A percentile compares a stretch with the other conserved stretches of the same genome.
phyloP scores from a whole-genome alignment of 2,329 filamentous ascomycete genomes.

The Ascochyta koolunga region DNA sequence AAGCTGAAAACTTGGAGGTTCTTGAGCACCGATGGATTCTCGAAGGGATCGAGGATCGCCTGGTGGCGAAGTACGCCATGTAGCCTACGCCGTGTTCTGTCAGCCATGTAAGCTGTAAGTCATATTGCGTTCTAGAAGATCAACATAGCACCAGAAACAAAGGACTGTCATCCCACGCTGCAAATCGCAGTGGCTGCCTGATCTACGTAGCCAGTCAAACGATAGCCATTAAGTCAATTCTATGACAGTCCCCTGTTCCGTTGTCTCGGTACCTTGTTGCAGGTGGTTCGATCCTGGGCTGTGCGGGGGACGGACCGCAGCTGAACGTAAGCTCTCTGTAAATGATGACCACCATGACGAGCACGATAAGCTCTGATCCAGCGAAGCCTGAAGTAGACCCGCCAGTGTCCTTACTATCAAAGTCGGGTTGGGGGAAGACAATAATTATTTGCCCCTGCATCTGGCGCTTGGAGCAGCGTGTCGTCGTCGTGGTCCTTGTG shows the following conservation, averaged over 20 bases:
- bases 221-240: slow-evolving; percentile 28
- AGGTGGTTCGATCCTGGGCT: slow-evolving; percentile 20
- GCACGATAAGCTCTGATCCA: slow-evolving; percentile 20
- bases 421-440: not conserved
- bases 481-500: too few relatives aligned
- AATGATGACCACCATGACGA: slow-evolving; percentile 13
- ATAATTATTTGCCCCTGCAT: slow-evolving; percentile 8
- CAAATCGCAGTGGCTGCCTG: slow-evolving; percentile 19
- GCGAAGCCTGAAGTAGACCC: slow-evolving; percentile 27
- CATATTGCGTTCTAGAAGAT: not conserved
- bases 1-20: slow-evolving; percentile 95
- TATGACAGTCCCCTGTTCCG: slow-evolving; percentile 36
- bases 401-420: slow-evolving; percentile 19
- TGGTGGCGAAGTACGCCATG: slow-evolving; percentile 61
- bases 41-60: slow-evolving; percentile 83
- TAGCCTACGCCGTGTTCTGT: slow-evolving; percentile 20
- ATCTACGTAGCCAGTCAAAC: slow-evolving; percentile 27
- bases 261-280: slow-evolving; percentile 28
- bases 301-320: slow-evolving; percentile 16
- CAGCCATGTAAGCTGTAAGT: slow-evolving; percentile 5
- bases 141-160: not conserved
- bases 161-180: slow-evolving; percentile 32
- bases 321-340: slow-evolving; percentile 18
- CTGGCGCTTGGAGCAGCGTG: slow-evolving; percentile 11
- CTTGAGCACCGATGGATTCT: slow-evolving; percentile 92